Evolutionary conservation across 2,329 filamentous ascomycete genomes (phyloP).

Genomic region (Coniella lustricola): DNA sequence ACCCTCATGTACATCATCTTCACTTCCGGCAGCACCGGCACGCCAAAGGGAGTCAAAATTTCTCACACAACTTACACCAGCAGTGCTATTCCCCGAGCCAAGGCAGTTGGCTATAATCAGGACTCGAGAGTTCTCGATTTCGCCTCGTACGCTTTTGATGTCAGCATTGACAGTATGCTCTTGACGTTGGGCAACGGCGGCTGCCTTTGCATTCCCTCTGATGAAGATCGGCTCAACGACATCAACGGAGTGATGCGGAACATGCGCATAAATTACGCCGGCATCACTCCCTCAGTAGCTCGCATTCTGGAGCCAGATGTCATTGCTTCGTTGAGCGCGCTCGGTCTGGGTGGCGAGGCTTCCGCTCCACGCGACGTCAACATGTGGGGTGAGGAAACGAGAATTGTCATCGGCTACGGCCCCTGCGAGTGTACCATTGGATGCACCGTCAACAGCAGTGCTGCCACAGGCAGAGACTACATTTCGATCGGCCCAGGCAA

Average conservation of each 20-base stretch:
- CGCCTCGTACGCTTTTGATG: constrained; percentile 35
- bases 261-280: constrained; percentile 37
- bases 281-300: constrained; percentile 45
- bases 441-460: constrained; percentile 23
- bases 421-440: constrained; percentile 47
- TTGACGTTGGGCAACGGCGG: constrained; percentile 32
- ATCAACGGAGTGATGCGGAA: constrained; percentile 18
- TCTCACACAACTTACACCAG: constrained; percentile 24
- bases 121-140: constrained; percentile 23
- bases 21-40: constrained; percentile 50
- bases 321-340: constrained; percentile 39
- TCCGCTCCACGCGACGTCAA: constrained; percentile 44
- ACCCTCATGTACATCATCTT: constrained; percentile 38
- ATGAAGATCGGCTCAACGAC: constrained; percentile 43
- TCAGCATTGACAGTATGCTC: constrained; percentile 34
- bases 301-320: constrained; percentile 39
- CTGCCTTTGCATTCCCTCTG: constrained; percentile 43
- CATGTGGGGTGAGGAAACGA: constrained; percentile 38
- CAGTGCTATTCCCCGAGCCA: constrained; percentile 29
- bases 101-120: constrained; percentile 36
- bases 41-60: constrained; percentile 45
- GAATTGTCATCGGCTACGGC: constrained; percentile 45
- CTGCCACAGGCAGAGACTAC: constrained; percentile 20
- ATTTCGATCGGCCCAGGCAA: constrained; percentile 21
- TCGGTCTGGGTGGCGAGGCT: constrained; percentile 45